phyloP scores from a whole-genome alignment of 257 asterid species.

The Primulina huaijiensis region DNA sequence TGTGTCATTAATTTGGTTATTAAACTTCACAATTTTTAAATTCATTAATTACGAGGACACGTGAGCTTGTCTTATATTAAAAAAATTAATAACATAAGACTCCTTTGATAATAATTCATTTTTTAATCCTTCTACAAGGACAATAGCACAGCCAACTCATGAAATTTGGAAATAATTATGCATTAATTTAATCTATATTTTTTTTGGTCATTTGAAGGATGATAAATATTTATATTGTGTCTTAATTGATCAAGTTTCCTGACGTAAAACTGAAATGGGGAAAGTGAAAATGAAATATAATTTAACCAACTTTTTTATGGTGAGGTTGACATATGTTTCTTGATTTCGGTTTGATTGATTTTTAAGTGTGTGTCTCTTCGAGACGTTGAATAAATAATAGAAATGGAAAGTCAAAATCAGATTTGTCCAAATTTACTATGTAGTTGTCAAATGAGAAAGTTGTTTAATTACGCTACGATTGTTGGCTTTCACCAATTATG shows the following conservation, averaged over 20 bases:
- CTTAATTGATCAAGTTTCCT: too few species aligned
- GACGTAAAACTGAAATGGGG: too few species aligned
- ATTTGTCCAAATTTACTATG: not conserved
- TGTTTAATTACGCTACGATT: not conserved
- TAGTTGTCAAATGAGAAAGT: not conserved
- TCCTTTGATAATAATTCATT: too few species aligned
- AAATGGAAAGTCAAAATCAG: not conserved
- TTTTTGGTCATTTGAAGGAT: too few species aligned
- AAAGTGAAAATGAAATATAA: too few species aligned
- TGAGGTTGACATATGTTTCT: not conserved
- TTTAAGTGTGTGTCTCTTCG: not conserved
- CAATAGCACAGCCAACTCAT: too few species aligned
- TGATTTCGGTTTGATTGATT: too few species aligned
- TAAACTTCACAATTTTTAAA: not conserved
- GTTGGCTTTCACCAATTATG: not conserved
- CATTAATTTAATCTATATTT: too few species aligned
- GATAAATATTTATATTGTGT: too few species aligned
- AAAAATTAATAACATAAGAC: too few species aligned
- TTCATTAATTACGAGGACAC: not conserved
- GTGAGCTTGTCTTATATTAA: not conserved
- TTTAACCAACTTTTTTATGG: conserved; percentile 3
- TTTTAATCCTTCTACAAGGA: too few species aligned
- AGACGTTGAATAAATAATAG: not conserved
- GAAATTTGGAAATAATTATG: too few species aligned
- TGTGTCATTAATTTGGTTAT: not conserved